Percentiles rank a stretch among this genome's conserved stretches.
Evolutionary conservation across 1,284 basidiomycete genomes (phyloP).

Genomic region (Ustilago crameri): DNA sequence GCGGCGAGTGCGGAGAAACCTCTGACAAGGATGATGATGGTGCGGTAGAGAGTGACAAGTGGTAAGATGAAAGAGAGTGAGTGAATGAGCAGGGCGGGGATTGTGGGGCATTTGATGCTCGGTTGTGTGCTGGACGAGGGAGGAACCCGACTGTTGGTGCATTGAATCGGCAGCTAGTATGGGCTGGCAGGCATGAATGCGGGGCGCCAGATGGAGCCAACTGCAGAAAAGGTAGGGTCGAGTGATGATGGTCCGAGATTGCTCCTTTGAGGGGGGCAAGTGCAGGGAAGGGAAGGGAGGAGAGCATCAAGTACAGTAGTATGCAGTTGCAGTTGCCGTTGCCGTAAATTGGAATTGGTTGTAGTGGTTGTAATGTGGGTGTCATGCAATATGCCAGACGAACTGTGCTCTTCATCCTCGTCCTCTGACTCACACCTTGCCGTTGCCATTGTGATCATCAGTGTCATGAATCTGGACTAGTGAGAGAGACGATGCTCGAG

Average conservation of each 20-base stretch:
- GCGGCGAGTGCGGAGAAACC: slow-evolving; percentile 20
- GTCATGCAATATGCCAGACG: too few relatives aligned
- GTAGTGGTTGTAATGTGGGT: too few relatives aligned
- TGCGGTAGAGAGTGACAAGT: neutral
- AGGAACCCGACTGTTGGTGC: neutral
- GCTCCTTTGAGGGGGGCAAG: neutral
- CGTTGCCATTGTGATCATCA: too few relatives aligned
- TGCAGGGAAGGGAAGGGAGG: neutral
- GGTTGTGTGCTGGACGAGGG: too few relatives aligned
- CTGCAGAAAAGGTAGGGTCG: neutral
- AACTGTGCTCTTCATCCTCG: too few relatives aligned
- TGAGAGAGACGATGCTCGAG: too few relatives aligned
- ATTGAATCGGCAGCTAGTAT: too few relatives aligned
- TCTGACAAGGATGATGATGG: neutral
- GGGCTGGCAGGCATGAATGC: neutral
- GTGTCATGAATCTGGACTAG: too few relatives aligned
- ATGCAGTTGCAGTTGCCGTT: neutral
- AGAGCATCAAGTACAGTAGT: neutral
- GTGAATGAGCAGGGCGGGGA: neutral
- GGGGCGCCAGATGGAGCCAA: neutral
- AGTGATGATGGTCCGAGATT: slow-evolving; percentile 4
- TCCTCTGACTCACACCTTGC: too few relatives aligned
- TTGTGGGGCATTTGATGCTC: neutral
- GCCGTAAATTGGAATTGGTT: neutral
- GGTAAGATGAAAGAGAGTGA: neutral